Evolutionary conservation across 345 rosid species (phyloP), one percentile per base, ranked within the genome.

Genomic region (Euphorbia tirucalli): DNA sequence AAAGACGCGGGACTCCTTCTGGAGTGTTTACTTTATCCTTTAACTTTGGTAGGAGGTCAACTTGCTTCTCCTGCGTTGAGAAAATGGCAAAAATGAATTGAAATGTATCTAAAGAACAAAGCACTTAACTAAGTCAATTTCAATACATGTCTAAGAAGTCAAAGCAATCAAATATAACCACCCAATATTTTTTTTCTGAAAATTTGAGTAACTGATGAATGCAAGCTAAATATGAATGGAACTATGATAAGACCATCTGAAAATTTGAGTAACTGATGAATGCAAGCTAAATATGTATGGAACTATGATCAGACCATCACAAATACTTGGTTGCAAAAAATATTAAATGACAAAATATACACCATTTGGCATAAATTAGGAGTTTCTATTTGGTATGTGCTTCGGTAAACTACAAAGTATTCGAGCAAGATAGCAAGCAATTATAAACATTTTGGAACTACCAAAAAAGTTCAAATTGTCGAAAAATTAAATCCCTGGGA

Each of bases 1-100:
- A 90, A 71, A 95, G 97, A 64, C 97, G 96, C 28, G 93, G 96
- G 79, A 87, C 93, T 15, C 92, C 93, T 83, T 92, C 97, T 8
- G 99, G 97, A 61, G 91, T 85, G 86, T 77, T 84, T 76, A 89
- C 86, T 32, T 71, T 86, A 78, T 85, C 87, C 81, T 85, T 90
- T 75, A 87, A 48, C 72, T 84, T 90, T n/a, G 78, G 79, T 50
- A 84, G 81, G 77, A 79, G 90, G 68, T 84, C 83, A 74, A 72
- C 82, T 81, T 92, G 99, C 76, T 90, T 92, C 79, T 95, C 98
- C 97, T 94, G 87, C 86, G 83, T 58, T 70, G 11, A 35, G 41
- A 58, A 58, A 75, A 61, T 46, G 28, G 30, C 11, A 72, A 27
- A 69, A 43, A 69, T 69, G 59, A 30, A 57, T 48, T 79, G 65